Evolutionary conservation across 2,329 filamentous ascomycete genomes (phyloP).

Genomic region (Biscogniauxia marginata): DNA sequence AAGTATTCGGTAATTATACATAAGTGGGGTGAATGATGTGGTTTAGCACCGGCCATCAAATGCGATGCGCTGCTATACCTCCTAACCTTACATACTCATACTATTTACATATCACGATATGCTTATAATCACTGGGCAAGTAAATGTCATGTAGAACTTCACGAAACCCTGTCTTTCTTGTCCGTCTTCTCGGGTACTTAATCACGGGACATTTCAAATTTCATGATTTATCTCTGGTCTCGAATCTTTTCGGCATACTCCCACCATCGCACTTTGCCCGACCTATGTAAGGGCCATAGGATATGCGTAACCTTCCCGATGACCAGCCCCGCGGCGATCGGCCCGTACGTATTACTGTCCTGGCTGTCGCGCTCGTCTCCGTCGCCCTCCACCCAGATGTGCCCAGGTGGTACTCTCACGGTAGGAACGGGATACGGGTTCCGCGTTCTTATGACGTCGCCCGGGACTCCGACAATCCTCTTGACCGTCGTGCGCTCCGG

Average conservation of each 20-base stretch:
- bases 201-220: neutral
- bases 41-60: no score
- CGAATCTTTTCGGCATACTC: constrained; percentile 41
- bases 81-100: no score
- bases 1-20: neutral
- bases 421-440: constrained; percentile 55
- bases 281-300: constrained; percentile 64
- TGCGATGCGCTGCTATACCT: no score
- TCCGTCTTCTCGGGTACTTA: neutral
- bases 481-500: constrained; percentile 75
- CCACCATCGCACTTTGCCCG: constrained; percentile 58
- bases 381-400: constrained; percentile 96
- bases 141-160: no score
- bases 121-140: no score
- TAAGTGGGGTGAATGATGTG: neutral
- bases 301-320: constrained; percentile 72
- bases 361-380: constrained; percentile 66
- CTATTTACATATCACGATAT: no score
- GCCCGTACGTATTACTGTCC: constrained; percentile 91
- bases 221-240: constrained; percentile 13
- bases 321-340: constrained; percentile 73
- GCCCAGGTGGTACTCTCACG: constrained; percentile 72
- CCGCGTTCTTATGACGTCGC: constrained; percentile 71
- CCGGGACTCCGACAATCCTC: constrained; percentile 76
- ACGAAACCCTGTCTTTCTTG: neutral